Conservation (phyloP, 352 stramenopile species). For the Pythium guiyangense region DNA sequence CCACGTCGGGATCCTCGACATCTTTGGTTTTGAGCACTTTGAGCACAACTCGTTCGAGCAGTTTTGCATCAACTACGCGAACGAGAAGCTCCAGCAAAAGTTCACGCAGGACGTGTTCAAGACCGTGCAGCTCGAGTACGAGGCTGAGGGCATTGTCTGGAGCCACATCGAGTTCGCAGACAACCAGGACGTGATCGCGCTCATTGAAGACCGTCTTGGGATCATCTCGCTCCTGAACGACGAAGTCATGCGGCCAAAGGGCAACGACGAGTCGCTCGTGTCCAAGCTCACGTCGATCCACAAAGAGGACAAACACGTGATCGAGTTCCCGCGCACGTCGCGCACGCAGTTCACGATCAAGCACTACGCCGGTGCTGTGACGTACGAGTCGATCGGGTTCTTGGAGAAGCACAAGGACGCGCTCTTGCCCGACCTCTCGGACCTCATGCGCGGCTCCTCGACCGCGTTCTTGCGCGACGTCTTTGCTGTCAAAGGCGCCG, state of each 20-base stretch:
- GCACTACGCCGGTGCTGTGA: slow-evolving; percentile 91
- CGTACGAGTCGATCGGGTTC: slow-evolving; percentile 89
- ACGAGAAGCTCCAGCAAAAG: slow-evolving; percentile 92
- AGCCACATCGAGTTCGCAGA: slow-evolving; percentile 91
- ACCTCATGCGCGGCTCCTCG: slow-evolving; percentile 53
- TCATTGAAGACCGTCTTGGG: slow-evolving; percentile 86
- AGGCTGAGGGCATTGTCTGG: slow-evolving; percentile 90
- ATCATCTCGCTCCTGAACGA: slow-evolving; percentile 90
- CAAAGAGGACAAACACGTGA: slow-evolving; percentile 57
- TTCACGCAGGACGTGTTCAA: slow-evolving; percentile 91
- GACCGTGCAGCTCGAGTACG: slow-evolving; percentile 87
- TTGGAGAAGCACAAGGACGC: slow-evolving; percentile 95
- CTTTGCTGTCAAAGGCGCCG: slow-evolving; percentile 37
- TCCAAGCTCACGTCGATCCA: slow-evolving; percentile 64
- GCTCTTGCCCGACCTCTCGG: slow-evolving; percentile 89
- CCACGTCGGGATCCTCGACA: slow-evolving; percentile 90
- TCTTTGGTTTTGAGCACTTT: slow-evolving; percentile 95
- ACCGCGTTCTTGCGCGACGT: slow-evolving; percentile 40
- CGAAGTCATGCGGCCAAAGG: slow-evolving; percentile 83
- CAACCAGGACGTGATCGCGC: slow-evolving; percentile 84
- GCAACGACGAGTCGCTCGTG: slow-evolving; percentile 79
- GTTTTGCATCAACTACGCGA: slow-evolving; percentile 92
- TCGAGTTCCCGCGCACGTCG: slow-evolving; percentile 79
- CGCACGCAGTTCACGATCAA: slow-evolving; percentile 88
- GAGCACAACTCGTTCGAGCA: slow-evolving; percentile 94